Percentiles rank a stretch among this genome's conserved stretches.
phyloP scores from a whole-genome alignment of 768 basidiomycete species.

The Pleurotus cornucopiae region DNA sequence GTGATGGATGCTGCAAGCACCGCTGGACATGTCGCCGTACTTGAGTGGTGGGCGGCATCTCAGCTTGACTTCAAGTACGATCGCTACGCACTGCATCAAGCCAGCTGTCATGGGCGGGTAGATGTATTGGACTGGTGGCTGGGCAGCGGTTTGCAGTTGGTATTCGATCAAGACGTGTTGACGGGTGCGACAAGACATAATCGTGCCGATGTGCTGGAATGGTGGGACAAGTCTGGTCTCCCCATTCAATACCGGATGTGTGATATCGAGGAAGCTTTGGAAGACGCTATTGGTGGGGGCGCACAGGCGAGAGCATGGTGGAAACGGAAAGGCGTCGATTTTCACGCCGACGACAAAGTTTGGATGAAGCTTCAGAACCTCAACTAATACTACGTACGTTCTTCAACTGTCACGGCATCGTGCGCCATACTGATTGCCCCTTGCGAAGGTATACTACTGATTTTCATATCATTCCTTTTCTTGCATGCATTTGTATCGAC shows the following conservation, averaged over 20 bases:
- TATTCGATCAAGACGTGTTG: conserved; percentile 78
- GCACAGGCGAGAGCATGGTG: conserved; percentile 77
- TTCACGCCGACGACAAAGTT: conserved; percentile 79
- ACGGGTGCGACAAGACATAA: conserved; percentile 80
- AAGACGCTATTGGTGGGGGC: conserved; percentile 82
- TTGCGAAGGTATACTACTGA: background rate
- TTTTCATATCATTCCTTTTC: background rate
- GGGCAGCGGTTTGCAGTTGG: conserved; percentile 68
- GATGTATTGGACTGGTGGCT: conserved; percentile 85
- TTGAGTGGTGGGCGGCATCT: conserved; percentile 85
- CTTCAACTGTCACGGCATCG: conserved; percentile 15
- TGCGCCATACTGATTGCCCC: background rate
- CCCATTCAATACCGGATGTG: conserved; percentile 86
- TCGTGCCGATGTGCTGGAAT: conserved; percentile 76
- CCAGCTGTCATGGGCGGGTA: conserved; percentile 76
- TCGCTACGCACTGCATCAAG: conserved; percentile 69
- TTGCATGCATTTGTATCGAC: conserved; percentile 1
- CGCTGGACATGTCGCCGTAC: conserved; percentile 67
- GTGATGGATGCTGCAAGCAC: conserved; percentile 84
- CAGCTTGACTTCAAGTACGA: conserved; percentile 79
- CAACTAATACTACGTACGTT: conserved; percentile 38
- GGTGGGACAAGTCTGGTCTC: conserved; percentile 82
- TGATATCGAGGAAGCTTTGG: conserved; percentile 88
- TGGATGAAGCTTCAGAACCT: conserved; percentile 83
- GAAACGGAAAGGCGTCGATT: conserved; percentile 76